These are phyloP conservation scores for Mimosa bimucronata DNA, from an alignment of 306 rosid genomes.

Conservation along the genomic window DNA sequence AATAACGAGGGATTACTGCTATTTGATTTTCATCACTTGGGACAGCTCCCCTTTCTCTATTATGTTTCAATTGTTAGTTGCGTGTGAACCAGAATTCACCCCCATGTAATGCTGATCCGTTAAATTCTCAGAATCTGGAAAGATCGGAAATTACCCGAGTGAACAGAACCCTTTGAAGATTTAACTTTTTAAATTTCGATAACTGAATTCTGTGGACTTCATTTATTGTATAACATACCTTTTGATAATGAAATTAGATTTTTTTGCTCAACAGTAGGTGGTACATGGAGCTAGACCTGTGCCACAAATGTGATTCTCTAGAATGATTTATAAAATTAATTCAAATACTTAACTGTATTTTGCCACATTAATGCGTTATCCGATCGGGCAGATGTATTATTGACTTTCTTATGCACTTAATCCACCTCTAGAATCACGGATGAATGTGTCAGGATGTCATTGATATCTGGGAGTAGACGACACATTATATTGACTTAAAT, in stretches of 20 bases:
- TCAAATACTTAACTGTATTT: background rate
- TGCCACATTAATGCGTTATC: background rate
- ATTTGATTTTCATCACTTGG: too few species aligned
- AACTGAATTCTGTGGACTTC: background rate
- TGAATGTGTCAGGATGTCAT: background rate
- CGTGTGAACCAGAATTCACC: slow-evolving; percentile 2
- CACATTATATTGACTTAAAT: background rate
- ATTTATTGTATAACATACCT: too few species aligned
- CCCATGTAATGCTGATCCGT: background rate
- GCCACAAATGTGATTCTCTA: background rate
- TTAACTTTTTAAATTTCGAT: background rate
- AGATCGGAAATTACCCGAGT: background rate
- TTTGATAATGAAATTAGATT: too few species aligned
- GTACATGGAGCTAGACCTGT: slow-evolving; percentile 5
- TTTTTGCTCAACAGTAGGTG: background rate
- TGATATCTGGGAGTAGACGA: slow-evolving; percentile 3
- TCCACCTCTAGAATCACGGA: background rate
- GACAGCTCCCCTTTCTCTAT: too few species aligned
- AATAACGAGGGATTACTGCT: background rate
- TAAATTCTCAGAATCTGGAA: background rate
- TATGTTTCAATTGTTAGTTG: background rate
- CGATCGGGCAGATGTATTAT: background rate
- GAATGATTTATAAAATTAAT: background rate
- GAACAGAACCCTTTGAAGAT: background rate
- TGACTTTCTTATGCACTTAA: slow-evolving; percentile 4